Conservation (phyloP, 2,329 filamentous ascomycete genomes). For the Ophiostoma perfectum region DNA sequence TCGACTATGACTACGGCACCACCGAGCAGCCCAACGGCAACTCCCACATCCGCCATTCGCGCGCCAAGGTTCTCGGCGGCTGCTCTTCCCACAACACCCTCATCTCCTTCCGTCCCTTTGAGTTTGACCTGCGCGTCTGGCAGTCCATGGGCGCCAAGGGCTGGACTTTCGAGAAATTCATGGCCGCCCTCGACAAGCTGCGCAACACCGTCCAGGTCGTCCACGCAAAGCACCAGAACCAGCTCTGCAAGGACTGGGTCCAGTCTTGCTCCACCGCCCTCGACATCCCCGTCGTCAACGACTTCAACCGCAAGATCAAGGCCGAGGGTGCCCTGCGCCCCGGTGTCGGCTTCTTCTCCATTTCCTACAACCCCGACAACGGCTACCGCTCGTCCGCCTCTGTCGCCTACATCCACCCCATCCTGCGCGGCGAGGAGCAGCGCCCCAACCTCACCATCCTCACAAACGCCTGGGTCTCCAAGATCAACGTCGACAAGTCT, state of each 20-base stretch:
- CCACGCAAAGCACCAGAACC: constrained; percentile 77
- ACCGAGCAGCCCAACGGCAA: constrained; percentile 85
- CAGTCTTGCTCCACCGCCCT: constrained; percentile 71
- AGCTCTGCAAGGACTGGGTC: constrained; percentile 88
- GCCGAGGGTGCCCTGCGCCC: constrained; percentile 65
- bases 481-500: constrained; percentile 58
- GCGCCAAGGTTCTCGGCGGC: constrained; percentile 85
- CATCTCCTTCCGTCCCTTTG: constrained; percentile 58
- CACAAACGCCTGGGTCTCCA: constrained; percentile 82
- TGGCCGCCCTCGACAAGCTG: constrained; percentile 72
- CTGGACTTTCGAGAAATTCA: constrained; percentile 83
- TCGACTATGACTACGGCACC: constrained; percentile 88
- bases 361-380: constrained; percentile 86
- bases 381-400: constrained; percentile 78
- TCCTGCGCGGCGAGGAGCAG: constrained; percentile 75
- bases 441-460: constrained; percentile 79
- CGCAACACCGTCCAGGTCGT: constrained; percentile 89
- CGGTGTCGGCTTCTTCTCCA: constrained; percentile 83
- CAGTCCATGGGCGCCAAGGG: constrained; percentile 73
- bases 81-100: constrained; percentile 93
- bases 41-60: constrained; percentile 84
- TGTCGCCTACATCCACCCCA: constrained; percentile 89
- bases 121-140: constrained; percentile 84
- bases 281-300: constrained; percentile 71
- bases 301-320: constrained; percentile 83